Evolutionary conservation across 139 green algal genomes (phyloP), one percentile per base, ranked within the genome.

Genomic region (Picochlorum sp.): DNA sequence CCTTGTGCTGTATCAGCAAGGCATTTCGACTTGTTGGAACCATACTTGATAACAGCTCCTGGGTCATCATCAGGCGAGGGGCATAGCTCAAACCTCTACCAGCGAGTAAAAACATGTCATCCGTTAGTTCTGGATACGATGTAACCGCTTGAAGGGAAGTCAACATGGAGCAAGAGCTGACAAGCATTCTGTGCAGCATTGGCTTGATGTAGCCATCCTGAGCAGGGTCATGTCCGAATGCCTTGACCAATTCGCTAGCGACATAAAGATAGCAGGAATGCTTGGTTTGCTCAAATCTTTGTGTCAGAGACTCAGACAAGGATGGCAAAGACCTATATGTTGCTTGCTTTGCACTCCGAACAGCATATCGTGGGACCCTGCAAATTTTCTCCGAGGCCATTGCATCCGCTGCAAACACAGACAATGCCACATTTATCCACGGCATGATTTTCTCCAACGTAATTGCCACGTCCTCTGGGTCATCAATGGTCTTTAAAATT

Each of bases 211-310:
- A 44, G 10, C 28, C 28, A 41, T 81, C 75, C 3, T 73, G 49
- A 1, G 52, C 58, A 14, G 67, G 31, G 47, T 89, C 72, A 16
- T 70, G 52, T 4, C 79, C 81, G 70, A 88, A 94, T 11, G 78
- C 72, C 70, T 95, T 95, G 51, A 92, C 55, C 49, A 94, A 70
- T 83, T 95, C 87, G 23, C 70, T 84, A 24, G 85, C 74, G 16
- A 89, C 85, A 70, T 90, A 95, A 66, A 95, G 78, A 68, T 87
- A 87, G 30, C 75, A 80, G 4, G 80, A 78, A 65, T 91, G 81
- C 6, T 67, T 67, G 2, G 72, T 85, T 44, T 64, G 10, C 31
- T 64, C 58, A 44, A 94, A 94, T 18, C 73, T 74, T 16, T 37
- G 31, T 13, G 84, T 81, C 65, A 94, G 72, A 16, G 65, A 63